These are phyloP conservation scores for Castanea sativa DNA, from an alignment of 306 rosid genomes.

Conservation along the genomic window DNA sequence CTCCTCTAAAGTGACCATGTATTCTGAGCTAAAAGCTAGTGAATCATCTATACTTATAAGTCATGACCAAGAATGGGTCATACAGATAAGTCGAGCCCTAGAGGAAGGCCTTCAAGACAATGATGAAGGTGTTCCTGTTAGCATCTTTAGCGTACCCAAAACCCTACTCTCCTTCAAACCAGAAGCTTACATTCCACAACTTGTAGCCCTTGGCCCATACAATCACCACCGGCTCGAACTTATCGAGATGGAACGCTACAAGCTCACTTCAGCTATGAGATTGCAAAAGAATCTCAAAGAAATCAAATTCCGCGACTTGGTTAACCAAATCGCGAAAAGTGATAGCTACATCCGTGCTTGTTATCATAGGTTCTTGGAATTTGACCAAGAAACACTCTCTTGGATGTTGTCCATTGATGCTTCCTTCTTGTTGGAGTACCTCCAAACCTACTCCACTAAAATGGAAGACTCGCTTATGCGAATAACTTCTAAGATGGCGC, in stretches of 20 bases:
- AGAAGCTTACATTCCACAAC: constrained; percentile 10
- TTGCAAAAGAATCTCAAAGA: neutral
- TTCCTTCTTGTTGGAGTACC: constrained; percentile 3
- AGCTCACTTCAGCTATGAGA: constrained; percentile 4
- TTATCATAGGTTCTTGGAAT: constrained; percentile 4
- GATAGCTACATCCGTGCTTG: neutral
- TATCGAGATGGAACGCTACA: constrained; percentile 9
- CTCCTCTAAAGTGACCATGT: neutral
- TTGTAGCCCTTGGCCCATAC: constrained; percentile 12
- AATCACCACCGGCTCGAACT: constrained; percentile 15
- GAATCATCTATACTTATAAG: neutral
- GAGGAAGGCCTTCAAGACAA: neutral
- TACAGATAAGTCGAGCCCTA: constrained; percentile 3
- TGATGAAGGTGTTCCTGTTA: neutral
- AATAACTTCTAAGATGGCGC: neutral
- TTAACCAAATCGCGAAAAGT: neutral
- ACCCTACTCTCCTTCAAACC: neutral
- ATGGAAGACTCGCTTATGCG: neutral
- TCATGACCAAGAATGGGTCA: constrained; percentile 12
- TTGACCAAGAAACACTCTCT: neutral
- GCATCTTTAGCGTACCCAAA: constrained; percentile 20
- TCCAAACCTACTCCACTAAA: neutral
- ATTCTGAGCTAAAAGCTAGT: too few species aligned
- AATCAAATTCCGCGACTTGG: constrained; percentile 2
- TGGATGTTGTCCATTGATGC: constrained; percentile 14